Evolutionary conservation across 305 asterid species (phyloP).

Genomic region (Fraxinus velutina): DNA sequence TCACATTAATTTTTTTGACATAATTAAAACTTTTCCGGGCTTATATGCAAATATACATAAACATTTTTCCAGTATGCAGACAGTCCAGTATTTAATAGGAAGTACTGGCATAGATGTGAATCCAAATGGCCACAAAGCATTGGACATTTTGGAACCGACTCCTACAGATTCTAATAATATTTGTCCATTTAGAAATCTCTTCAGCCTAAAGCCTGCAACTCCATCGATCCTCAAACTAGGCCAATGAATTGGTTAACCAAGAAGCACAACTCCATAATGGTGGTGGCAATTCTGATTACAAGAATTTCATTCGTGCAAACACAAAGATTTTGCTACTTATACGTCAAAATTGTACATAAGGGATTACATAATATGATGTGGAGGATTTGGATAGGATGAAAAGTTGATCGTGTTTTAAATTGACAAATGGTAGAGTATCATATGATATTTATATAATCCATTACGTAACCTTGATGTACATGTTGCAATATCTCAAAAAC

Average conservation of each 20-base stretch:
- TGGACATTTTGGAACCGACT: conserved; percentile 12
- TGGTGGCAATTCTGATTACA: conserved; percentile 53
- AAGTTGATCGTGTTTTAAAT: not conserved
- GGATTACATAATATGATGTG: not conserved
- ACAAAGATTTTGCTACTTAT: not conserved
- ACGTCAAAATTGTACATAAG: not conserved
- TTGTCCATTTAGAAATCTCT: not conserved
- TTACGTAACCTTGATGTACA: not conserved
- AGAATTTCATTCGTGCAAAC: conserved; percentile 35
- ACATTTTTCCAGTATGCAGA: conserved; percentile 28
- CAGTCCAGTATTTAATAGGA: conserved; percentile 13
- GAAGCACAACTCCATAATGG: conserved; percentile 47
- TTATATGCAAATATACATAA: not conserved
- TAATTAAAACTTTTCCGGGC: not conserved
- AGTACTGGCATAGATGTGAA: conserved; percentile 21
- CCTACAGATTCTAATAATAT: not conserved
- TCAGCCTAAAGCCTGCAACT: not conserved
- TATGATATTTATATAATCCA: not conserved
- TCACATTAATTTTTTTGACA: not conserved
- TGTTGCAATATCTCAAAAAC: not conserved
- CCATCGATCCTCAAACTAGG: not conserved
- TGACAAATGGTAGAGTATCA: not conserved
- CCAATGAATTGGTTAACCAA: conserved; percentile 37
- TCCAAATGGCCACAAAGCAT: conserved; percentile 24
- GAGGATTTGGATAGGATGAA: not conserved